A percentile compares a stretch with the other conserved stretches of the same genome.
phyloP scores from a whole-genome alignment of 495 filamentous ascomycete genomes.

The Pyrenopolyporus hunteri region DNA sequence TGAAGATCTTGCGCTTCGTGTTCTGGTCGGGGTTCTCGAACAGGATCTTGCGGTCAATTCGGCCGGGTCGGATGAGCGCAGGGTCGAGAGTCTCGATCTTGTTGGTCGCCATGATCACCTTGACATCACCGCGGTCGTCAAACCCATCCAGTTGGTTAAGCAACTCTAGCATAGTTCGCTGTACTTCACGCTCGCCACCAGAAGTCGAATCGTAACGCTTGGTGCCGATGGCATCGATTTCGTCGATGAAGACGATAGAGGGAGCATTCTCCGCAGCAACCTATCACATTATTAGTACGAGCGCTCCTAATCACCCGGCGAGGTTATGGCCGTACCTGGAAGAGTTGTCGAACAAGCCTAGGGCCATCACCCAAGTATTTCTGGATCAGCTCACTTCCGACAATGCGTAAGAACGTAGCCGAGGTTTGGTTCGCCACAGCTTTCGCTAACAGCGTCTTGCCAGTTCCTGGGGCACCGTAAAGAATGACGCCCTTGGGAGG shows the following conservation, averaged over 20 bases:
- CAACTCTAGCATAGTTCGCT: constrained; percentile 98
- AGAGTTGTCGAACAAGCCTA: constrained; percentile 92
- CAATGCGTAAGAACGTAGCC: constrained; percentile 97
- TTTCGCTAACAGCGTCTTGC: constrained; percentile 96
- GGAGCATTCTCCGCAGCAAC: constrained; percentile 96
- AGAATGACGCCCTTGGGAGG: constrained; percentile 99
- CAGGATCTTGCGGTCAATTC: constrained; percentile 98
- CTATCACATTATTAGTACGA: constrained; percentile 44
- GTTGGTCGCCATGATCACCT: constrained; percentile 99
- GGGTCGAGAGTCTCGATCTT: constrained; percentile 99
- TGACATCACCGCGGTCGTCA: constrained; percentile 98
- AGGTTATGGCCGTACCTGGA: constrained; percentile 64
- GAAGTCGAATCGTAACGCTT: constrained; percentile 99
- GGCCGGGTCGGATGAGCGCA: constrained; percentile 92
- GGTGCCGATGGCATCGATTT: constrained; percentile 98
- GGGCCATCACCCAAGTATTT: constrained; percentile 98
- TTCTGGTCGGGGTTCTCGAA: constrained; percentile 99
- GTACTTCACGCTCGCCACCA: constrained; percentile 95
- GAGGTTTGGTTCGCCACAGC: constrained; percentile 98
- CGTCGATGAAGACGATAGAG: constrained; percentile 98
- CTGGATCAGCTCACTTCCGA: constrained; percentile 97
- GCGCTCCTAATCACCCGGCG: background rate
- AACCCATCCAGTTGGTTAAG: constrained; percentile 99
- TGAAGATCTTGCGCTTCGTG: constrained; percentile 99
- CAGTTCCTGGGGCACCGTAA: constrained; percentile 95